A percentile compares a stretch with the other conserved stretches of the same genome.
Evolutionary conservation across 805 yeast species (phyloP).

Genomic region (Wickerhamomyces alni): DNA sequence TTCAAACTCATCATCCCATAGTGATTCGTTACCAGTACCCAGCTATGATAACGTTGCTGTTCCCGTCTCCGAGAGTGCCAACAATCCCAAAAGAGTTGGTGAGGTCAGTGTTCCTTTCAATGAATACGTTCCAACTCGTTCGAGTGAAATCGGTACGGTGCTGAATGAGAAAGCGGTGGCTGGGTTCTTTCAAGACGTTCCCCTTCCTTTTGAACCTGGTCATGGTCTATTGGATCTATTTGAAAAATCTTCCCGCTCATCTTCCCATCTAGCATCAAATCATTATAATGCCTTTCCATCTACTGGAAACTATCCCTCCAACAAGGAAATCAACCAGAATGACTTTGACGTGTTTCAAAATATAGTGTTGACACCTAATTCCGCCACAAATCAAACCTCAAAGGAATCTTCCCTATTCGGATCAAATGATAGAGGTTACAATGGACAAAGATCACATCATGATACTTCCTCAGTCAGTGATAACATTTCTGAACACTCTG

Average conservation of each 20-base stretch:
- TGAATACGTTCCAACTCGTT: conserved; percentile 29
- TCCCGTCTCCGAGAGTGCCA: background rate
- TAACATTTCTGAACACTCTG: conserved; percentile 1
- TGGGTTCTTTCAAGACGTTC: conserved; percentile 27
- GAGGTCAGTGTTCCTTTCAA: conserved; percentile 32
- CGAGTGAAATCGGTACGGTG: conserved; percentile 26
- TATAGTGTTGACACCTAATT: background rate
- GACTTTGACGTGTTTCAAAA: conserved; percentile 4
- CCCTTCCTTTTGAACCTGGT: conserved; percentile 28
- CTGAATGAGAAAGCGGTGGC: conserved; percentile 16
- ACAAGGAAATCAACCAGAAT: background rate
- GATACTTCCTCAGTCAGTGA: background rate
- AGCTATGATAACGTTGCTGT: background rate
- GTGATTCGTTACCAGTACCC: background rate
- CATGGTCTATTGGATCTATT: conserved; percentile 37
- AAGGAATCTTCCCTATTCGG: background rate
- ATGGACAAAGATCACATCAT: background rate
- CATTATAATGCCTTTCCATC: background rate
- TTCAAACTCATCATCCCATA: background rate
- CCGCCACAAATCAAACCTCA: background rate
- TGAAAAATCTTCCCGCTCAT: conserved; percentile 3
- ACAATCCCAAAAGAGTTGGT: conserved; percentile 24
- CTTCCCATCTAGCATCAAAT: conserved; percentile 1
- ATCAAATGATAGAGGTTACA: no score
- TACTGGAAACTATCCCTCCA: background rate